Evolutionary conservation across 345 rosid species (phyloP).

Genomic region (Abelmoschus esculentus): DNA sequence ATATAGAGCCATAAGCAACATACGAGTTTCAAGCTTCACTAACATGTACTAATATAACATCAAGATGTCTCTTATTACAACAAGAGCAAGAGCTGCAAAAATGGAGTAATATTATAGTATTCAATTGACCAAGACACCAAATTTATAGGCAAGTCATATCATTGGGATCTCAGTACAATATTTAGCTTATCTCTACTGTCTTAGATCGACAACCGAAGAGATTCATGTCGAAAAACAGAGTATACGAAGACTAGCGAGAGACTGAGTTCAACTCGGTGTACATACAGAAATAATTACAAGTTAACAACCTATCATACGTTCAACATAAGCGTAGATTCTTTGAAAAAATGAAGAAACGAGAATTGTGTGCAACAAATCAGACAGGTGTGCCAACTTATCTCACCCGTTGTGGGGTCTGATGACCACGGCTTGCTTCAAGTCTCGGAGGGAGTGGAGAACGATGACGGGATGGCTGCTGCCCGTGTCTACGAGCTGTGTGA

Average conservation of each 20-base stretch:
- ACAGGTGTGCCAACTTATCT: constrained; percentile 9
- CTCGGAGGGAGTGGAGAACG: constrained; percentile 46
- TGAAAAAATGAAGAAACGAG: too few relatives aligned
- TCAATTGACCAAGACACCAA: background rate
- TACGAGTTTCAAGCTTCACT: too few relatives aligned
- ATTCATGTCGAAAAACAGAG: background rate
- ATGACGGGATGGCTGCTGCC: constrained; percentile 33
- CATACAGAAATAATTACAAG: constrained; percentile 2
- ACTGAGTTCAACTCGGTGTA: background rate
- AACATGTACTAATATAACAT: too few relatives aligned
- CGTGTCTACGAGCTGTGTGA: constrained; percentile 18
- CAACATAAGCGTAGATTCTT: background rate
- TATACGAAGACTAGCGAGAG: background rate
- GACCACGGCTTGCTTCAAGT: constrained; percentile 24
- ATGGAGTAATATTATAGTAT: background rate
- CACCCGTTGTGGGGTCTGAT: constrained; percentile 18
- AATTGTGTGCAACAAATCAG: background rate
- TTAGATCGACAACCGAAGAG: background rate
- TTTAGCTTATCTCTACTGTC: background rate
- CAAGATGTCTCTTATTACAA: too few relatives aligned
- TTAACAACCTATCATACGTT: background rate
- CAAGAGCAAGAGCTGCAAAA: too few relatives aligned
- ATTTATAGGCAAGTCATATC: background rate
- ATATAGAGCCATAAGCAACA: too few relatives aligned
- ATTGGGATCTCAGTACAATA: background rate